These are phyloP conservation scores for Dendryphion nanum DNA, from an alignment of 2,329 filamentous ascomycete species.

Conservation along the genomic window DNA sequence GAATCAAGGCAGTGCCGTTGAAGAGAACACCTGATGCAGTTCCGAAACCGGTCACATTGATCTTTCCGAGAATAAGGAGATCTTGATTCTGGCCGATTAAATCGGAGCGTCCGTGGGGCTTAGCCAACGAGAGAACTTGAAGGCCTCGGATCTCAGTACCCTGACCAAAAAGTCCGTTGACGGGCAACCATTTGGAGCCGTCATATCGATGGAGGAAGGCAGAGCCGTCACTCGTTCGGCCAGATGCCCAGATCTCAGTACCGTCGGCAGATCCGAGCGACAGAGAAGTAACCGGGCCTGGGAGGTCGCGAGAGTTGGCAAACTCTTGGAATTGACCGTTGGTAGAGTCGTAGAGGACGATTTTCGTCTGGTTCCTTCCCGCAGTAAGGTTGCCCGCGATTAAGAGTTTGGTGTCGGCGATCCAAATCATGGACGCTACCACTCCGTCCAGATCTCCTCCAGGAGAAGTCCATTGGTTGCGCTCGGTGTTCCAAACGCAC, in stretches of 20 bases:
- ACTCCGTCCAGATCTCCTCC: slow-evolving; percentile 70
- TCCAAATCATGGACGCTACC: slow-evolving; percentile 74
- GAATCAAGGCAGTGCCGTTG: slow-evolving; percentile 75
- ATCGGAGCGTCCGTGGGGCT: slow-evolving; percentile 63
- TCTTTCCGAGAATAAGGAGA: slow-evolving; percentile 80
- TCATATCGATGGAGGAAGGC: slow-evolving; percentile 82
- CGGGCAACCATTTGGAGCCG: slow-evolving; percentile 66
- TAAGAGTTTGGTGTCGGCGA: slow-evolving; percentile 67
- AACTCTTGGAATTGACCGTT: slow-evolving; percentile 65
- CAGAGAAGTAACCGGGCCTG: slow-evolving; percentile 76
- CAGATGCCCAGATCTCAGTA: slow-evolving; percentile 78
- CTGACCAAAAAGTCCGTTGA: slow-evolving; percentile 60
- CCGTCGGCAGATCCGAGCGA: slow-evolving; percentile 70
- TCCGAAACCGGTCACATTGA: slow-evolving; percentile 73
- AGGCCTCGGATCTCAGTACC: slow-evolving; percentile 73
- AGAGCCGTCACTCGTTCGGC: slow-evolving; percentile 65
- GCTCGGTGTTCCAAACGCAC: slow-evolving; percentile 72
- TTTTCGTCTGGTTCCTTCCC: slow-evolving; percentile 61
- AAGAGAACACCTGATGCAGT: slow-evolving; percentile 83
- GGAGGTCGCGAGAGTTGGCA: slow-evolving; percentile 62
- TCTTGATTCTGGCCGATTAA: slow-evolving; percentile 67
- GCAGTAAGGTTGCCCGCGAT: slow-evolving; percentile 75
- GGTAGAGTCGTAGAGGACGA: slow-evolving; percentile 72
- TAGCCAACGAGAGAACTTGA: slow-evolving; percentile 73
- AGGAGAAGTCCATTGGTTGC: slow-evolving; percentile 75